A percentile compares a stretch with the other conserved stretches of the same genome.
phyloP scores from a whole-genome alignment of 306 rosid genomes.

The Vicia sativa region DNA sequence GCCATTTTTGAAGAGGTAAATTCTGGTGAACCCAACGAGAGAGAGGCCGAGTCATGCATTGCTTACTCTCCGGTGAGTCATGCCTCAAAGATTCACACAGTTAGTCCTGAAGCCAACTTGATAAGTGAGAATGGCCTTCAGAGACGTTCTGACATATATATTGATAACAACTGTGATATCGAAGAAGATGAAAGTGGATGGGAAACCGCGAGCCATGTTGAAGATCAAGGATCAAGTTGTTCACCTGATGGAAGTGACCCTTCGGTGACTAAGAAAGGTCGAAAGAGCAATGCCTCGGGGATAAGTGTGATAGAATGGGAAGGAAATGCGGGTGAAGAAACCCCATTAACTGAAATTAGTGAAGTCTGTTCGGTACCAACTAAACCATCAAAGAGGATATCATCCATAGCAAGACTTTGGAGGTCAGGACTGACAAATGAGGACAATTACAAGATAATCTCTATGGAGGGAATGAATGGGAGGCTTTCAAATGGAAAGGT shows the following conservation, averaged over 20 bases:
- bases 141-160: constrained; percentile 48
- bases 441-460: constrained; percentile 67
- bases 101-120: constrained; percentile 64
- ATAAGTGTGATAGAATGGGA: constrained; percentile 78
- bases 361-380: constrained; percentile 66
- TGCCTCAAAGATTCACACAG: constrained; percentile 69
- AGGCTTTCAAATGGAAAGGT: constrained; percentile 78
- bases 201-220: constrained; percentile 91
- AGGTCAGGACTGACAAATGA: constrained; percentile 71
- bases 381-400: constrained; percentile 71
- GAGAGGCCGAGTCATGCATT: constrained; percentile 73
- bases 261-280: constrained; percentile 62
- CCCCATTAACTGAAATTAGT: constrained; percentile 71
- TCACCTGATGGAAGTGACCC: constrained; percentile 74
- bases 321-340: constrained; percentile 60
- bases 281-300: constrained; percentile 58
- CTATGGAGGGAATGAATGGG: constrained; percentile 69
- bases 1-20: constrained; percentile 72
- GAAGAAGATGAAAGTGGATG: constrained; percentile 98
- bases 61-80: constrained; percentile 67
- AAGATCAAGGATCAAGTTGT: constrained; percentile 87
- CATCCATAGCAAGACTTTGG: constrained; percentile 81
- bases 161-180: no score
- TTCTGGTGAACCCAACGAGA: constrained; percentile 63
- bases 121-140: constrained; percentile 51